Evolutionary conservation across 2,329 filamentous ascomycete genomes (phyloP).

Genomic region (Daldinia sp.): DNA sequence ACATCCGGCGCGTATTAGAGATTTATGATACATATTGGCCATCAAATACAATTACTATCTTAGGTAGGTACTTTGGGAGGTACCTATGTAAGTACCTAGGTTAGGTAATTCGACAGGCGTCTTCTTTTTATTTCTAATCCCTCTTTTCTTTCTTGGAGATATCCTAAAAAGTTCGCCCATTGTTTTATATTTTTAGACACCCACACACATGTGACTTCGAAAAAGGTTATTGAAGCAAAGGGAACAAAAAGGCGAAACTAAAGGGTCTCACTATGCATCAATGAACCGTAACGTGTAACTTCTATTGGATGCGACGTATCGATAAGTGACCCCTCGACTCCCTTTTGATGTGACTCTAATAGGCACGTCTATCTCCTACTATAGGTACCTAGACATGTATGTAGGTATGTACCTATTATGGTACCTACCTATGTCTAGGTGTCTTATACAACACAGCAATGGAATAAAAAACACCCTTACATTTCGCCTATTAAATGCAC

Average conservation of each 20-base stretch:
- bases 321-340: conserved; percentile 15
- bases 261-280: background rate
- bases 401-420: too few relatives aligned
- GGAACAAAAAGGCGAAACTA: background rate
- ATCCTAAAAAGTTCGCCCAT: too few relatives aligned
- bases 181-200: too few relatives aligned
- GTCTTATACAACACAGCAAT: too few relatives aligned
- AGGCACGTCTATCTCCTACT: conserved; percentile 9
- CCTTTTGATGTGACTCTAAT: conserved; percentile 4
- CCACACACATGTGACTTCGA: background rate
- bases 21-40: background rate
- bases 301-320: conserved; percentile 8
- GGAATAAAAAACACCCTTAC: too few relatives aligned
- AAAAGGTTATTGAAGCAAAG: background rate
- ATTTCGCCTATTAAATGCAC: too few relatives aligned
- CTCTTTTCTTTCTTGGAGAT: background rate
- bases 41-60: background rate
- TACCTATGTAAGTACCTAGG: too few relatives aligned
- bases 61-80: too few relatives aligned
- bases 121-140: too few relatives aligned
- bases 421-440: background rate
- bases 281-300: background rate
- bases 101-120: too few relatives aligned
- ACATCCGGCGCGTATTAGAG: background rate
- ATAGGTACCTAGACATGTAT: conserved; percentile 13